phyloP scores from a whole-genome alignment of 2,329 filamentous ascomycete genomes.

The Lecanosticta acicola region DNA sequence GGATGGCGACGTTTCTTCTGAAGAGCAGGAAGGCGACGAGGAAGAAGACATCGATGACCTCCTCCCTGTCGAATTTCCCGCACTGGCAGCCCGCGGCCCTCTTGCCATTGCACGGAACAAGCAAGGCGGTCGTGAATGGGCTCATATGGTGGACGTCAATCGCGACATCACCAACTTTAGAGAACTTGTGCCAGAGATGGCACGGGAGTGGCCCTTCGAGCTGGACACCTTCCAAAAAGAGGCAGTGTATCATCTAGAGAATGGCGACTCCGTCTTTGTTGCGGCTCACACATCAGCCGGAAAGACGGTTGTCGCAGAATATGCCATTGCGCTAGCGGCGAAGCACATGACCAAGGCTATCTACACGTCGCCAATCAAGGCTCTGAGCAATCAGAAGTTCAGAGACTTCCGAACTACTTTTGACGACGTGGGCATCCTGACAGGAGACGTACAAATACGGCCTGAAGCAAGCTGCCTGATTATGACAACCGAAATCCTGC shows the following conservation, averaged over 20 bases:
- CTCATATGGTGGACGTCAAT: conserved; percentile 95
- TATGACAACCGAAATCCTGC: conserved; percentile 97
- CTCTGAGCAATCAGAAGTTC: conserved; percentile 97
- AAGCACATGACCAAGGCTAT: conserved; percentile 99
- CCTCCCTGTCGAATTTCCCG: conserved; percentile 86
- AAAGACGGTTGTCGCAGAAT: conserved; percentile 97
- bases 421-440: conserved; percentile 93
- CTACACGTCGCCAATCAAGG: conserved; percentile 98
- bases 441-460: conserved; percentile 95
- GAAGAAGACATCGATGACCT: conserved; percentile 70
- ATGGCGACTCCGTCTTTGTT: conserved; percentile 94
- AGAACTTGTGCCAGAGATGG: conserved; percentile 94
- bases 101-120: conserved; percentile 66
- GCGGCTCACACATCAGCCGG: conserved; percentile 96
- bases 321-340: conserved; percentile 91
- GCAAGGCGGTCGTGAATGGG: conserved; percentile 82
- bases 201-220: conserved; percentile 92
- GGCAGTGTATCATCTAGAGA: conserved; percentile 93
- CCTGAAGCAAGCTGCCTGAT: conserved; percentile 96
- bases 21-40: conserved; percentile 41
- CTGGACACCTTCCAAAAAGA: conserved; percentile 98
- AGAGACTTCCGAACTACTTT: conserved; percentile 86
- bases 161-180: conserved; percentile 89
- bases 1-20: conserved; percentile 40
- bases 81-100: conserved; percentile 75